These are phyloP conservation scores for grape (Vitis vinifera) DNA, from an alignment of 164 flowering plant genomes.

Conservation along the genomic window DNA sequence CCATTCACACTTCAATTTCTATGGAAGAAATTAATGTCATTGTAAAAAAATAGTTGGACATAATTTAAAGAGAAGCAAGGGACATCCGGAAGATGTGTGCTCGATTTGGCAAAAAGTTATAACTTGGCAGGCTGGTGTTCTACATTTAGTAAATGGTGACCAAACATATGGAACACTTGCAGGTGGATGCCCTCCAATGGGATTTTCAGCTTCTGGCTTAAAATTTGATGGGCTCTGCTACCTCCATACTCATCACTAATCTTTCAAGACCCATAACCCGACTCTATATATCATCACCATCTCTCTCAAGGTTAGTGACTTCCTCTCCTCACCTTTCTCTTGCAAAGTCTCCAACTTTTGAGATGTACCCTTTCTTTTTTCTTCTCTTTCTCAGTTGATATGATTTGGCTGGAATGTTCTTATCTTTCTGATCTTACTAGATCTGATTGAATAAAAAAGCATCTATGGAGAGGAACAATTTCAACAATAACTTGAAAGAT, in stretches of 20 bases:
- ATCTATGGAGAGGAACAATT: conserved; percentile 27
- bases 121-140: conserved; percentile 16
- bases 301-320: conserved; percentile 8
- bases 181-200: conserved; percentile 16
- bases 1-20: neutral
- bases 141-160: conserved; percentile 24
- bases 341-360: neutral
- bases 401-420: conserved; percentile 7
- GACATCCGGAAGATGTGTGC: conserved; percentile 9
- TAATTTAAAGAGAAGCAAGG: conserved; percentile 9
- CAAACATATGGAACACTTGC: conserved; percentile 14
- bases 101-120: conserved; percentile 21
- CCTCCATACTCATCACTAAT: conserved; percentile 1
- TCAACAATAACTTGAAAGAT: conserved; percentile 18
- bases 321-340: neutral
- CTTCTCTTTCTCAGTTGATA: neutral
- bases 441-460: conserved; percentile 1
- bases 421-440: conserved; percentile 9
- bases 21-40: neutral
- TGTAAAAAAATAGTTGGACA: neutral
- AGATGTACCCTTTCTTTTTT: neutral
- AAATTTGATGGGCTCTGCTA: conserved; percentile 15
- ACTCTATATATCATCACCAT: conserved; percentile 13
- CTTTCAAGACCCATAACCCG: neutral
- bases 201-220: conserved; percentile 20